A percentile compares a stretch with the other conserved stretches of the same genome.
These are phyloP conservation scores for Fusarium dlaminii DNA, from an alignment of 2,329 filamentous ascomycete genomes.

Conservation along the genomic window DNA sequence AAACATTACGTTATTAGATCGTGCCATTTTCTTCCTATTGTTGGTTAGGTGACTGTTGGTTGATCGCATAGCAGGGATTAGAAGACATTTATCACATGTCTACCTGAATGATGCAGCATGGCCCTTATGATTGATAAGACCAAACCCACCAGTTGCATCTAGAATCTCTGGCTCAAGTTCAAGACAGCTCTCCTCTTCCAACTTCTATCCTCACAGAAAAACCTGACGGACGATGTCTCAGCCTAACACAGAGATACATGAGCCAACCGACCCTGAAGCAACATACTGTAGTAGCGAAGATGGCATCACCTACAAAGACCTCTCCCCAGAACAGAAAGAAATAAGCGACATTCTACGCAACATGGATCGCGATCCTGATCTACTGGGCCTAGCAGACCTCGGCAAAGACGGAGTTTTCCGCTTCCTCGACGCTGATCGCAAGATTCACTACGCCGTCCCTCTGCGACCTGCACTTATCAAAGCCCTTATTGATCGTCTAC, in stretches of 20 bases:
- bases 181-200: accelerated
- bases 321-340: neutral
- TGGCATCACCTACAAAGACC: neutral
- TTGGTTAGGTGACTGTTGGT: neutral
- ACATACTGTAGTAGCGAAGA: neutral
- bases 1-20: neutral
- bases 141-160: too few species aligned
- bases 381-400: neutral
- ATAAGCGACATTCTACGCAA: neutral
- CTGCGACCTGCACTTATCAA: neutral
- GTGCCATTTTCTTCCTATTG: accelerated
- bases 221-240: neutral
- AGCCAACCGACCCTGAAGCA: neutral
- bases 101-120: neutral
- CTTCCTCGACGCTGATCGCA: neutral
- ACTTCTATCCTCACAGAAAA: neutral
- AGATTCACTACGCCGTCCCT: neutral
- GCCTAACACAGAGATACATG: accelerated
- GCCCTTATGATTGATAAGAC: neutral
- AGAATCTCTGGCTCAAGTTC: accelerated
- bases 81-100: neutral
- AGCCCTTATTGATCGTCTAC: neutral
- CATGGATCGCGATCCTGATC: neutral
- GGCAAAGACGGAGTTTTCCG: neutral
- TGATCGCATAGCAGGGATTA: neutral